Evolutionary conservation across 495 filamentous ascomycete genomes (phyloP).

Genomic region (Hypoxylon fuscum): DNA sequence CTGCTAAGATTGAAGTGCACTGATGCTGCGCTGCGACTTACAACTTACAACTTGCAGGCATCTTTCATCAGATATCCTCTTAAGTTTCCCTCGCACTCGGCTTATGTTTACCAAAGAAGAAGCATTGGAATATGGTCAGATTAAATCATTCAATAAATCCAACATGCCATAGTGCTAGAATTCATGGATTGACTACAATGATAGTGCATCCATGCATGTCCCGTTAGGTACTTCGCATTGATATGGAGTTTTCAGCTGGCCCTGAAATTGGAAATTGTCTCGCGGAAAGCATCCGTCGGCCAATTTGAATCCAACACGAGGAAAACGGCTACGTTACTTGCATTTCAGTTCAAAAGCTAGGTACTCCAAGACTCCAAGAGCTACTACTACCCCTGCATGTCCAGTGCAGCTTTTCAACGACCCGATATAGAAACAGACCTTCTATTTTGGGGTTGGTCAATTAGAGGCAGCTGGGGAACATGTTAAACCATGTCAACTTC

Average conservation of each 20-base stretch:
- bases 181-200: too few relatives aligned
- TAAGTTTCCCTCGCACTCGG: neutral
- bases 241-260: neutral
- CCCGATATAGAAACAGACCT: slow-evolving; percentile 19
- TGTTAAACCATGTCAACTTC: neutral
- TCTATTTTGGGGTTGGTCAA: neutral
- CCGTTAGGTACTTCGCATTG: neutral
- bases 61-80: neutral
- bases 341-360: neutral
- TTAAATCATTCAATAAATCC: neutral
- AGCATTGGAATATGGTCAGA: neutral
- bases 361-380: neutral
- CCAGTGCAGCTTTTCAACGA: neutral
- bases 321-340: slow-evolving; percentile 13
- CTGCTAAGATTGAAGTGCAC: neutral
- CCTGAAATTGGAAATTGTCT: neutral
- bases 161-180: too few relatives aligned
- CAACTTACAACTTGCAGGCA: neutral
- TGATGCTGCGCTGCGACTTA: neutral
- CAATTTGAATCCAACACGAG: neutral
- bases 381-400: neutral
- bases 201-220: neutral
- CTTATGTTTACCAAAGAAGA: neutral
- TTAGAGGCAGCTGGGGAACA: neutral
- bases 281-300: neutral